phyloP scores from a whole-genome alignment of 306 rosid species.

The Oxytropis ochrocephala region DNA sequence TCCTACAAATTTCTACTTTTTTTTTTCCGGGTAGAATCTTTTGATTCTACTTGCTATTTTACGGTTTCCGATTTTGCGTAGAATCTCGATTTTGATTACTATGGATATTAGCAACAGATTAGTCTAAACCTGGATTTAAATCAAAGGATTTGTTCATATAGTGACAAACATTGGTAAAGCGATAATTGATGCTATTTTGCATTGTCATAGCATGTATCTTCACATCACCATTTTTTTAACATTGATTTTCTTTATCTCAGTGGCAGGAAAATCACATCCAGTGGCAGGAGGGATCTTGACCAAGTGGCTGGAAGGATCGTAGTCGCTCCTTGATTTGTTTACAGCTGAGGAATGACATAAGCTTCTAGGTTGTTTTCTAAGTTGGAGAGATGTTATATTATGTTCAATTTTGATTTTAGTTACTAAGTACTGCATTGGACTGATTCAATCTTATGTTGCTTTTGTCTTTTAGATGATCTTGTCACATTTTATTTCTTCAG shows the following conservation, averaged over 20 bases:
- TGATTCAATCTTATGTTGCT: neutral
- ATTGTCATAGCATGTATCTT: neutral
- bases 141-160: neutral
- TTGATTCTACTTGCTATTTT: too few species aligned
- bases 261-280: conserved; percentile 38
- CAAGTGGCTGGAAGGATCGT: conserved; percentile 34
- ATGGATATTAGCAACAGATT: neutral
- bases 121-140: neutral
- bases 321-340: conserved; percentile 26
- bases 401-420: conserved; percentile 23
- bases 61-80: too few species aligned
- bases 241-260: neutral
- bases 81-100: too few species aligned
- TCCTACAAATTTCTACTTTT: too few species aligned
- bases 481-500: neutral
- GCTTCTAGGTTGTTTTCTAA: neutral
- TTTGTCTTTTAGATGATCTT: neutral
- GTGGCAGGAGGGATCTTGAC: conserved; percentile 33
- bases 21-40: too few species aligned
- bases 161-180: neutral
- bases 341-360: neutral
- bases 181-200: neutral
- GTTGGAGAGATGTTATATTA: conserved; percentile 16
- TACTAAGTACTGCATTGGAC: conserved; percentile 8
- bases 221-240: neutral